These are phyloP conservation scores for Hypoxylon sp. DNA, from an alignment of 2,329 filamentous ascomycete species.

Conservation along the genomic window DNA sequence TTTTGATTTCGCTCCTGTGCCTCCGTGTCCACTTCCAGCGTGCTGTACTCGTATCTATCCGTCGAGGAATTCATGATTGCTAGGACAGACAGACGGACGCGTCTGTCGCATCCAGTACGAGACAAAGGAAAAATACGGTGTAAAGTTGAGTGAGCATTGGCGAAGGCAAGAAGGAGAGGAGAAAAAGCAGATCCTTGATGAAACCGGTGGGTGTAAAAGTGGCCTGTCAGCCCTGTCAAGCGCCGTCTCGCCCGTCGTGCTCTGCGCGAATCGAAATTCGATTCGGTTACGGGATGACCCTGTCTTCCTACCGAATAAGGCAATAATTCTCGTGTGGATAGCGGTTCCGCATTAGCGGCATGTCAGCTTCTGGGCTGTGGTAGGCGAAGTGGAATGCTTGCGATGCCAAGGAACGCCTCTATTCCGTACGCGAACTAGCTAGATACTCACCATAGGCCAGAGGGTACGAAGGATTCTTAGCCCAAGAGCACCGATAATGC, in stretches of 20 bases:
- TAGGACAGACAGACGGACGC: slow-evolving; percentile 14
- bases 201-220: slow-evolving; percentile 31
- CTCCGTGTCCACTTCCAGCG: slow-evolving; percentile 43
- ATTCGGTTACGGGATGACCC: slow-evolving; percentile 7
- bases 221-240: slow-evolving; percentile 36
- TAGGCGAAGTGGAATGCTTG: slow-evolving; percentile 6
- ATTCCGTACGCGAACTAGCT: slow-evolving; percentile 25
- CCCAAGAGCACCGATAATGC: slow-evolving; percentile 10
- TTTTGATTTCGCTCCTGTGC: slow-evolving; percentile 24
- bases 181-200: slow-evolving; percentile 32
- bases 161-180: slow-evolving; percentile 14
- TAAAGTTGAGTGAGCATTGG: slow-evolving; percentile 15
- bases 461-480: slow-evolving; percentile 27
- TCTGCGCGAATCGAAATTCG: slow-evolving; percentile 32
- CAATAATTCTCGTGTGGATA: slow-evolving; percentile 35
- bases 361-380: slow-evolving; percentile 29
- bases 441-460: slow-evolving; percentile 18
- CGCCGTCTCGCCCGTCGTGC: slow-evolving; percentile 20
- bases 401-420: slow-evolving; percentile 20
- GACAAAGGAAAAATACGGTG: slow-evolving; percentile 17
- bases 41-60: slow-evolving; percentile 43
- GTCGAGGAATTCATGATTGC: slow-evolving; percentile 35
- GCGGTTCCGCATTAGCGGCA: slow-evolving; percentile 22
- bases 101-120: slow-evolving; percentile 17
- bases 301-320: slow-evolving; percentile 27